Percentiles rank a stretch among this genome's conserved stretches.
phyloP scores from a whole-genome alignment of 495 filamentous ascomycete species.

The Hyaloscypha finlandica region DNA sequence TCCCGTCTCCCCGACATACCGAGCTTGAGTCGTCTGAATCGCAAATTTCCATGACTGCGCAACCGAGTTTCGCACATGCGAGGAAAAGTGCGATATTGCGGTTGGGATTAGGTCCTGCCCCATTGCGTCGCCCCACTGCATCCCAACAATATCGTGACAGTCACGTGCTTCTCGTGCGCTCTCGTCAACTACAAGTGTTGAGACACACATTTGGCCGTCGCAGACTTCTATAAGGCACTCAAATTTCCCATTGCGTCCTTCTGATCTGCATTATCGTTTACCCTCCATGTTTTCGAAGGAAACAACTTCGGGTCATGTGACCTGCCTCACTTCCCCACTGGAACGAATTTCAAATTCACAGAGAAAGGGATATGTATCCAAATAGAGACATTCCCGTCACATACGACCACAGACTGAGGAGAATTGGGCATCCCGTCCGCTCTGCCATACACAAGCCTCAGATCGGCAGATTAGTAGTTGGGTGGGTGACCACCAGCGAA shows the following conservation, averaged over 20 bases:
- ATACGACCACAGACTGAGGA: constrained; percentile 33
- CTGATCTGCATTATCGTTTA: too few relatives aligned
- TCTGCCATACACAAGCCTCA: constrained; percentile 33
- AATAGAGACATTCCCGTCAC: constrained; percentile 11
- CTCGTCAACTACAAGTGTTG: too few relatives aligned
- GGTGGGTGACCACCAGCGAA: constrained; percentile 34
- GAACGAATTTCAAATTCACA: neutral
- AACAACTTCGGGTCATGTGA: neutral
- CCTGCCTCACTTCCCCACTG: neutral
- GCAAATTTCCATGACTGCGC: too few relatives aligned
- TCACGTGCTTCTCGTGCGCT: too few relatives aligned
- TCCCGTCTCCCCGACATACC: neutral
- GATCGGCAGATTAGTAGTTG: constrained; percentile 33
- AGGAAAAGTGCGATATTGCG: neutral
- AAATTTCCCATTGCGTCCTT: too few relatives aligned
- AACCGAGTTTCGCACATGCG: neutral
- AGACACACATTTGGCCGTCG: too few relatives aligned
- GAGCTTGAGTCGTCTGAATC: too few relatives aligned
- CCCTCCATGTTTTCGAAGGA: too few relatives aligned
- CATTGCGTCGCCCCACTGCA: too few relatives aligned
- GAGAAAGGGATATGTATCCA: neutral
- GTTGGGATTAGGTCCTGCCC: too few relatives aligned
- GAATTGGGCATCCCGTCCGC: constrained; percentile 33
- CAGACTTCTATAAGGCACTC: too few relatives aligned
- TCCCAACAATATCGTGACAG: too few relatives aligned